Evolutionary conservation across 2,329 filamentous ascomycete genomes (phyloP).

Genomic region (Trichoderma citrinoviride): DNA sequence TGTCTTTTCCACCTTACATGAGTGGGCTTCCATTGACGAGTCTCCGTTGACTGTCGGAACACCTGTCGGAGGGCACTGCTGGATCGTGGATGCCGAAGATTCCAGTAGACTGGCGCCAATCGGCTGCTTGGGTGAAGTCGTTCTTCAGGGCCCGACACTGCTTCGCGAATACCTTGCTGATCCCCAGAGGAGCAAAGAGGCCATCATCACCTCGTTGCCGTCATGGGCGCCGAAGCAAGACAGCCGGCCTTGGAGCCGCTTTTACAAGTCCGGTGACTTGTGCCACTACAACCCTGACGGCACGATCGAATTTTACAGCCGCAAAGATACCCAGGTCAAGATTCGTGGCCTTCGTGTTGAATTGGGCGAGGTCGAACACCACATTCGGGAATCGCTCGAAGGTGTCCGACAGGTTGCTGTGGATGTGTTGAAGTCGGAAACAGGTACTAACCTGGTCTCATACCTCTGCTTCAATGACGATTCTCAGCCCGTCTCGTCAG

Average conservation of each 20-base stretch:
- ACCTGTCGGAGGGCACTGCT: slow-evolving; percentile 16
- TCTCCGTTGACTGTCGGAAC: slow-evolving; percentile 4
- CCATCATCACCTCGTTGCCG: not conserved
- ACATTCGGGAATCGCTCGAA: slow-evolving; percentile 6
- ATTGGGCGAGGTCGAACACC: slow-evolving; percentile 34
- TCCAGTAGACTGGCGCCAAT: slow-evolving; percentile 5
- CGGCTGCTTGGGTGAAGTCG: slow-evolving; percentile 18
- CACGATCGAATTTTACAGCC: slow-evolving; percentile 44
- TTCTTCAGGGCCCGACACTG: slow-evolving; percentile 11
- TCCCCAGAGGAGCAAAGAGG: slow-evolving; percentile 1
- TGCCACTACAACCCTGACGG: slow-evolving; percentile 42
- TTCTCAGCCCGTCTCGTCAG: not conserved
- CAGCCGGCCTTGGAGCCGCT: slow-evolving; percentile 21
- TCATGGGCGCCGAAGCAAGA: slow-evolving; percentile 1
- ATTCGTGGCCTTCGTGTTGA: slow-evolving; percentile 57
- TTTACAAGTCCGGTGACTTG: slow-evolving; percentile 50
- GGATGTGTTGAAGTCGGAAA: slow-evolving; percentile 12
- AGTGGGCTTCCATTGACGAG: not conserved
- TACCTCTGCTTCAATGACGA: slow-evolving; percentile 8
- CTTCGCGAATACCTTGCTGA: slow-evolving; percentile 18
- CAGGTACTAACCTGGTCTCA: slow-evolving; percentile 4
- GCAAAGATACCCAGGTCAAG: slow-evolving; percentile 59
- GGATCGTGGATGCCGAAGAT: not conserved
- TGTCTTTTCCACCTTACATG: slow-evolving; percentile 14
- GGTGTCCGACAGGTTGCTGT: slow-evolving; percentile 8